Evolutionary conservation across 306 rosid genomes (phyloP).

Genomic region (Glycine tomentella): DNA sequence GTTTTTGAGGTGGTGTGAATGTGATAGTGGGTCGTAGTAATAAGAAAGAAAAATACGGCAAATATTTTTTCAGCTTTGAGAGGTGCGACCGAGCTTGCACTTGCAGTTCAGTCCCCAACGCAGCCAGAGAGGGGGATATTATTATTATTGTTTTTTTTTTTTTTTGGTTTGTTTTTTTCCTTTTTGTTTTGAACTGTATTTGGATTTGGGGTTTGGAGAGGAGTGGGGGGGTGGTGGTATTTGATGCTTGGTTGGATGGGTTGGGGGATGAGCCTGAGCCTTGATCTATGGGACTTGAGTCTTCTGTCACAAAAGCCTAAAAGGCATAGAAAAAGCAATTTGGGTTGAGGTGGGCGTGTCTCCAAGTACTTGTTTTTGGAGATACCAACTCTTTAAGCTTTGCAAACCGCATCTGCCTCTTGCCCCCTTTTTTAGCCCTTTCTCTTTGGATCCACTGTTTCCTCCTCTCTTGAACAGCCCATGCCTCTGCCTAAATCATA

Average conservation of each 20-base stretch:
- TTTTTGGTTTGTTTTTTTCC: neutral
- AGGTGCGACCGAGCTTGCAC: constrained; percentile 58
- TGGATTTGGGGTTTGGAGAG: constrained; percentile 42
- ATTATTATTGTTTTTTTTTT: constrained; percentile 8
- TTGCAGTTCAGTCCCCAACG: constrained; percentile 60
- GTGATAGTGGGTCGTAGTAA: constrained; percentile 15
- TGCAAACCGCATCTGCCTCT: constrained; percentile 39
- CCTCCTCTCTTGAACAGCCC: too few species aligned
- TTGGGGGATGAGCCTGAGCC: too few species aligned
- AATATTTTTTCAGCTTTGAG: constrained; percentile 54
- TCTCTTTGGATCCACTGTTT: constrained; percentile 48
- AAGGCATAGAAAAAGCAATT: constrained; percentile 49
- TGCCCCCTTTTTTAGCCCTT: constrained; percentile 10
- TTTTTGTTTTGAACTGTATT: constrained; percentile 50
- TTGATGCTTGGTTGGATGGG: too few species aligned
- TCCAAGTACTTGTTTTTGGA: constrained; percentile 47
- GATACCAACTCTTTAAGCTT: constrained; percentile 17
- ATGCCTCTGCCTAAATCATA: constrained; percentile 2
- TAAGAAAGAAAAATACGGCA: constrained; percentile 33
- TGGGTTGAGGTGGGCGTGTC: too few species aligned
- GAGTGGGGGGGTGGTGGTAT: constrained; percentile 16
- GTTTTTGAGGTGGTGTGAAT: constrained; percentile 52
- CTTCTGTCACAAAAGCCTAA: constrained; percentile 43
- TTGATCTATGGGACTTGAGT: constrained; percentile 26
- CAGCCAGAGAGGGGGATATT: constrained; percentile 17